A percentile compares a stretch with the other conserved stretches of the same genome.
Conservation (phyloP, 805 yeast species). For the Gaillardinia entomophila region DNA sequence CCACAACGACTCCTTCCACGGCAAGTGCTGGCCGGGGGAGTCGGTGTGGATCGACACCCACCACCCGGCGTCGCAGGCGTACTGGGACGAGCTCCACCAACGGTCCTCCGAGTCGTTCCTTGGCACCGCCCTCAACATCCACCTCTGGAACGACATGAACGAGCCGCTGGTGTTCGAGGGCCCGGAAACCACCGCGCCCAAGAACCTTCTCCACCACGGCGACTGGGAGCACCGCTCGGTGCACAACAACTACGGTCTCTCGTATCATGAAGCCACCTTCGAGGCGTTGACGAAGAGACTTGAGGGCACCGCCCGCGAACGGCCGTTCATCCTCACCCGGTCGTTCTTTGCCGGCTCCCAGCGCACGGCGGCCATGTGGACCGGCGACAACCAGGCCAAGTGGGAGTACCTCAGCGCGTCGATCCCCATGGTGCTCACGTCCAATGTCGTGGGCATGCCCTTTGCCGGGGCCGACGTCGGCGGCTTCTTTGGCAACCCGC, state of each 20-base stretch:
- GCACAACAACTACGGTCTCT: constrained; percentile 79
- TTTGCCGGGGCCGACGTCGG: constrained; percentile 97
- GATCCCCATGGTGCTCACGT: constrained; percentile 81
- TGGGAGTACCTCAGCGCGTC: constrained; percentile 85
- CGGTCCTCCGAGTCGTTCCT: constrained; percentile 36
- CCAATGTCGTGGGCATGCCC: constrained; percentile 81
- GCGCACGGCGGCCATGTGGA: constrained; percentile 91
- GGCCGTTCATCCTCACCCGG: constrained; percentile 88
- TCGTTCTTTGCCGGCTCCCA: constrained; percentile 90
- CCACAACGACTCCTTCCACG: constrained; percentile 52
- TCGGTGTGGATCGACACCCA: constrained; percentile 90
- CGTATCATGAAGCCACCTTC: constrained; percentile 76
- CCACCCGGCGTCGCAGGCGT: constrained; percentile 51
- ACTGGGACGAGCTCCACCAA: constrained; percentile 55
- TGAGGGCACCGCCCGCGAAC: constrained; percentile 35
- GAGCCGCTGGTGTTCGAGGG: constrained; percentile 96
- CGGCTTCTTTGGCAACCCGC: constrained; percentile 91
- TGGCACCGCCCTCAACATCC: constrained; percentile 56
- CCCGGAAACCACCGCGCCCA: constrained; percentile 88
- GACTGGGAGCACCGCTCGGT: constrained; percentile 87
- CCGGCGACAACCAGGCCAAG: constrained; percentile 91
- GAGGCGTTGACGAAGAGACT: constrained; percentile 54
- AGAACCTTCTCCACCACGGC: constrained; percentile 72
- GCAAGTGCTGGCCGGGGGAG: constrained; percentile 98
- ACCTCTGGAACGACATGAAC: constrained; percentile 97